Evolutionary conservation across 2,329 filamentous ascomycete species (phyloP), one percentile per base, ranked within the genome.

Genomic region (Epichloe glyceriae): DNA sequence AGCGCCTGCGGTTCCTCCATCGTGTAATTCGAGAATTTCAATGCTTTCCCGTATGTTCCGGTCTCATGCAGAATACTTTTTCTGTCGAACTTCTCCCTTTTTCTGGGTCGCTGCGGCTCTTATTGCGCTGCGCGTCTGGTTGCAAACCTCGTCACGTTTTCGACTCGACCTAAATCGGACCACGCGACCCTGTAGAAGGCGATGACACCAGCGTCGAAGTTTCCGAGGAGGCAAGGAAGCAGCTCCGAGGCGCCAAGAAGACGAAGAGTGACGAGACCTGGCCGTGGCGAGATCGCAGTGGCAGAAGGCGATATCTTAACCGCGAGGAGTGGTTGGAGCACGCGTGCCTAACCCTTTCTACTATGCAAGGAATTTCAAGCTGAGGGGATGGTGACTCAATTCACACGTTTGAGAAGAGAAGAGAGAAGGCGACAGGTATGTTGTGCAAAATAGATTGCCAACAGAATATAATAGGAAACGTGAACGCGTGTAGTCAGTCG

Each of bases 1-100:
- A 71, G 60, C 46, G 67, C 57, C 50, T 70, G 68, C 34, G 65
- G 56, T 51, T 65, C 67, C 56, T 76, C 73, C 59, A 76, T 74
- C 71, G 76, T 76, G 46, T 12, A 46, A 48, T 34, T 4, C 5
- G 8, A 17, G n/a, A 15, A 10, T 6, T 20, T 20, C 8, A 4
- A 14, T 22, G 15, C 11, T 38, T 37, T 15, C 40, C 26, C 12
- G n/a, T 17, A 33, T 47, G 20, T 22, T 19, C 14, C 49, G 17
- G 37, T 11, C n/a, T 47, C 19, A 11, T 39, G 5, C 15, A 14
- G 5, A 11, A 5, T 5, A 15, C 4, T 38, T 38, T 3, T 12
- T 10, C 20, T 12, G 19, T 38, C 35, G 10, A 17, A 14, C 1
- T 17, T 19, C 10, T 26, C 30, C 2, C 12, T 4, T 26, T 12